phyloP scores from a whole-genome alignment of 495 filamentous ascomycete genomes.

The Annulohypoxylon stygium region DNA sequence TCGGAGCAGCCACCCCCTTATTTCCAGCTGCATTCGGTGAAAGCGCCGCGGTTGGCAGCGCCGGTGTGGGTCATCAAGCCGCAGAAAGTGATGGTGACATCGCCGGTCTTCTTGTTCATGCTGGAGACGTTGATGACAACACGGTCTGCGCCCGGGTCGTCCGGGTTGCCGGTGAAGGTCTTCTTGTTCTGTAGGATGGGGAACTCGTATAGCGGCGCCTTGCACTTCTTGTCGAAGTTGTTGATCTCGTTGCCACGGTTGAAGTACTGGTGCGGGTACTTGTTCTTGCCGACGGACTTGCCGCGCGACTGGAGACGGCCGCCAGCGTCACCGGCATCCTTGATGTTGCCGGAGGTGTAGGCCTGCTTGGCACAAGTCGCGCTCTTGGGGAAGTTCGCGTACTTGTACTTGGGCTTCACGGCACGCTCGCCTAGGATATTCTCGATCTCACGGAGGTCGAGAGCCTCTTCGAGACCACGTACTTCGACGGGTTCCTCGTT shows the following conservation, averaged over 20 bases:
- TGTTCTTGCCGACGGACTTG: constrained; percentile 41
- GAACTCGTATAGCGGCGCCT: constrained; percentile 47
- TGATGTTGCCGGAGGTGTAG: constrained; percentile 37
- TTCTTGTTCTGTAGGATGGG: constrained; percentile 42
- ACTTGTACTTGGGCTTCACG: constrained; percentile 19
- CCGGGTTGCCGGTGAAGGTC: constrained; percentile 24
- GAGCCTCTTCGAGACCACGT: constrained; percentile 10
- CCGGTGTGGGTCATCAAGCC: constrained; percentile 50
- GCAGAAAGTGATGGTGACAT: constrained; percentile 29
- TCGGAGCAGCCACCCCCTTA: neutral
- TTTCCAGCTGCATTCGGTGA: constrained; percentile 38
- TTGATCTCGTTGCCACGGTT: constrained; percentile 39
- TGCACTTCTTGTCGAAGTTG: constrained; percentile 28
- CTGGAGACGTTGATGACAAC: constrained; percentile 42
- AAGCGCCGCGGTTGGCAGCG: constrained; percentile 33
- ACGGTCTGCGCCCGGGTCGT: constrained; percentile 36
- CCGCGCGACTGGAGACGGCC: constrained; percentile 37
- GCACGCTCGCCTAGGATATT: constrained; percentile 32
- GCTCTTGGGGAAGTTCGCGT: constrained; percentile 30
- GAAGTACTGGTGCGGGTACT: constrained; percentile 51
- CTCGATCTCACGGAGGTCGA: constrained; percentile 27
- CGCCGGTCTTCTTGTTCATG: constrained; percentile 24
- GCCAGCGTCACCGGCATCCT: constrained; percentile 44
- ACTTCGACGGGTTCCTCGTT: constrained; percentile 9
- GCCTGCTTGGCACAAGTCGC: constrained; percentile 40